Conservation (phyloP, 768 basidiomycete genomes). For the Terana coerulea region DNA sequence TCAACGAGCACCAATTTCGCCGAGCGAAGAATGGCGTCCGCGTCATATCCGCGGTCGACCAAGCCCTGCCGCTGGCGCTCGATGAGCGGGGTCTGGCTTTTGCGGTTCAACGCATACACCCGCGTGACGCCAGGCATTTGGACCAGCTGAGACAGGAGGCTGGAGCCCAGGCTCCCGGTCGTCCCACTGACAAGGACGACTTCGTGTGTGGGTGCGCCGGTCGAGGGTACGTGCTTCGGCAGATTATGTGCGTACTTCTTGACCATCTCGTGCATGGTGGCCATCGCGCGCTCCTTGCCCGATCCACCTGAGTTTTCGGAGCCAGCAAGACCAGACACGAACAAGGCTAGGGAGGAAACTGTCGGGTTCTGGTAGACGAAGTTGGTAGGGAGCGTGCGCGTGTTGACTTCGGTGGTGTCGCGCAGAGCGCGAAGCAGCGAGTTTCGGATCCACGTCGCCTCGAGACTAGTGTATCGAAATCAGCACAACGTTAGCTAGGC, state of each 20-base stretch:
- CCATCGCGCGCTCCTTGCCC: constrained; percentile 15
- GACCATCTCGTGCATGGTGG: constrained; percentile 4
- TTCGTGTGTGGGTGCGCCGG: constrained; percentile 1
- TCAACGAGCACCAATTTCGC: constrained; percentile 32
- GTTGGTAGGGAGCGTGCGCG: constrained; percentile 22
- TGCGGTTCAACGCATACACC: constrained; percentile 26
- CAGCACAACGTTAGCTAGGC: neutral
- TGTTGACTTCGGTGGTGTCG: constrained; percentile 13
- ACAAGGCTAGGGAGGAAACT: constrained; percentile 26
- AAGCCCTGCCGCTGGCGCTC: constrained; percentile 28
- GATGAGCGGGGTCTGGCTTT: constrained; percentile 12
- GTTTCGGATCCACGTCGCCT: constrained; percentile 33
- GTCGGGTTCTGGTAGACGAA: constrained; percentile 39
- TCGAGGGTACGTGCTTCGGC: constrained; percentile 5
- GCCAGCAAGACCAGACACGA: constrained; percentile 10
- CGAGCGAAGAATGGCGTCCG: constrained; percentile 19
- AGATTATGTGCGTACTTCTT: constrained; percentile 32
- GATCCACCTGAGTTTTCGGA: neutral
- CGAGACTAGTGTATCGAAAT: constrained; percentile 25
- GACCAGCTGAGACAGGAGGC: constrained; percentile 24
- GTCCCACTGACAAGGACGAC: constrained; percentile 31
- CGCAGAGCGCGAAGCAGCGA: constrained; percentile 26
- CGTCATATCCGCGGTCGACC: constrained; percentile 29
- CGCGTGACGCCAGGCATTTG: constrained; percentile 12
- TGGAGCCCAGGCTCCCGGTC: constrained; percentile 28